Percentiles rank a stretch among this genome's conserved stretches.
These are phyloP conservation scores for Nicotiana undulata DNA, from an alignment of 257 asterid genomes.

Conservation along the genomic window DNA sequence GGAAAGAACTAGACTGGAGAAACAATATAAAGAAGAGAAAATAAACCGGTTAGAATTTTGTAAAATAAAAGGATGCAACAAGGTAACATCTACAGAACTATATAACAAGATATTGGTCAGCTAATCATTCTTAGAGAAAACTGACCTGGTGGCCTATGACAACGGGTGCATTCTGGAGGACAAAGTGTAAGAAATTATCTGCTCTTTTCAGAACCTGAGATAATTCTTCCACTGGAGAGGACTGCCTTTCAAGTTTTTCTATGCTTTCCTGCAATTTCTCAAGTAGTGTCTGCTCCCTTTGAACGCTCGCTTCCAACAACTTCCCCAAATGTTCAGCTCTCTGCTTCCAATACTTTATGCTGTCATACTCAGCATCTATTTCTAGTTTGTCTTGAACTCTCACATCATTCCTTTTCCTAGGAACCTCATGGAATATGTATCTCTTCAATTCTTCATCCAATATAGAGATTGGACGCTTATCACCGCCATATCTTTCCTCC, in stretches of 20 bases:
- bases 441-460: slow-evolving; percentile 54
- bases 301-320: slow-evolving; percentile 54
- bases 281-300: slow-evolving; percentile 41
- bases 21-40: neutral
- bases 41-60: neutral
- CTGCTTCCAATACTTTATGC: slow-evolving; percentile 65
- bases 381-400: slow-evolving; percentile 38
- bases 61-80: neutral
- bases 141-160: slow-evolving; percentile 89
- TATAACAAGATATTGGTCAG: neutral
- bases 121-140: neutral
- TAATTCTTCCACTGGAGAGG: slow-evolving; percentile 83
- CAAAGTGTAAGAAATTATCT: slow-evolving; percentile 79
- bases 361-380: slow-evolving; percentile 62
- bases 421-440: slow-evolving; percentile 44
- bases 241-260: slow-evolving; percentile 68
- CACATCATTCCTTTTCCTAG: slow-evolving; percentile 43
- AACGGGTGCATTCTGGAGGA: slow-evolving; percentile 89
- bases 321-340: slow-evolving; percentile 54
- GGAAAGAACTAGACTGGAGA: neutral
- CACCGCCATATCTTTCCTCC: slow-evolving; percentile 61
- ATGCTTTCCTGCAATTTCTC: slow-evolving; percentile 80
- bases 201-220: slow-evolving; percentile 74
- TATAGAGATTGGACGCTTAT: slow-evolving; percentile 74
- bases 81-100: neutral